Evolutionary conservation across 1,284 basidiomycete species (phyloP).

Genomic region (Irpex sp.): DNA sequence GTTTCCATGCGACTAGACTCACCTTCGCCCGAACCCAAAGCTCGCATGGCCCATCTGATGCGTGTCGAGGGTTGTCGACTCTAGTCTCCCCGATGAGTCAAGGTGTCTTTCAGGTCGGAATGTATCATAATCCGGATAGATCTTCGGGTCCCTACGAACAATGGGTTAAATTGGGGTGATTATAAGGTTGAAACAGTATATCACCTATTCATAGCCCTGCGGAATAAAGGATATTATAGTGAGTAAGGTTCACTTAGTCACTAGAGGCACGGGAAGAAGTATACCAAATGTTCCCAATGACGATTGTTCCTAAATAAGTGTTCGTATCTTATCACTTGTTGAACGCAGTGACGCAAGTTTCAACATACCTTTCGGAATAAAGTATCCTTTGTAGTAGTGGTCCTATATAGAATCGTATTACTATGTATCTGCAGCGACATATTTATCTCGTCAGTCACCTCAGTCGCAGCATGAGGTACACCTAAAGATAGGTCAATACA

Average conservation of each 20-base stretch:
- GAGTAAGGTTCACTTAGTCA: neutral
- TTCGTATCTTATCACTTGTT: neutral
- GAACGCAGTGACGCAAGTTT: neutral
- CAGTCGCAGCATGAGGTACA: neutral
- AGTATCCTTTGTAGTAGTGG: conserved; percentile 2
- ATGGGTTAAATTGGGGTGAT: neutral
- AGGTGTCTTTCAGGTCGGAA: neutral
- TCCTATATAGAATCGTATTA: neutral
- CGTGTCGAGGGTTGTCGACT: neutral
- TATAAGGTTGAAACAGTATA: neutral
- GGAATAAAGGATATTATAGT: neutral
- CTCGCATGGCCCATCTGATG: neutral
- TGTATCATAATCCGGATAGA: neutral
- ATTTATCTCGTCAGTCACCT: neutral
- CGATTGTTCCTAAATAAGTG: neutral
- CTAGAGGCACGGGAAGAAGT: neutral
- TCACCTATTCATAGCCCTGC: neutral
- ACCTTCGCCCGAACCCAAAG: neutral
- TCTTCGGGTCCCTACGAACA: neutral
- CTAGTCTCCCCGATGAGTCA: neutral
- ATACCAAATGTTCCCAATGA: neutral
- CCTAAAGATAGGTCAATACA: neutral
- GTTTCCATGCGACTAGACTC: neutral
- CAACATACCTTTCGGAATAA: neutral
- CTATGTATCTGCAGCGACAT: too few relatives aligned